Evolutionary conservation across 441 rosid genomes (phyloP), one percentile per base, ranked within the genome.

Genomic region (Eutrema salsugineum): DNA sequence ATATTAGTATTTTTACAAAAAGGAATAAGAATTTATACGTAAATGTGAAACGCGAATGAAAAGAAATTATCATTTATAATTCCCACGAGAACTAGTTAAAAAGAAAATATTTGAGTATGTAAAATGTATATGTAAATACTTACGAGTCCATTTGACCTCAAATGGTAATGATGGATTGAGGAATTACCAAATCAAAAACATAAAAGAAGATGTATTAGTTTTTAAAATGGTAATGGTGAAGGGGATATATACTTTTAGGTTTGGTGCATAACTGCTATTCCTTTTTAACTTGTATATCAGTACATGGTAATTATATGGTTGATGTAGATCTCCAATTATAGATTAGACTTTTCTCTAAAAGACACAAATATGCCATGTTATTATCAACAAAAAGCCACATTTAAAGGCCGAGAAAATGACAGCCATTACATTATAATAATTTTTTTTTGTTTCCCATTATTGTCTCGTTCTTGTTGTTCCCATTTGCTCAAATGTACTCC

Each of bases 361-460:
- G 79, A 76, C 71, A 63, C 71, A 56, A 76, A 76, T 68, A 63
- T 69, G 79, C 71, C 71, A 42, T 56, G 79, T 76, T 46, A 76
- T 63, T 76, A 69, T 76, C 75, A 76, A 63, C 71, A 48, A 76
- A 75, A 76, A 76, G 79, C 75, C 79, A 69, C 75, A 76, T 76
- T 69, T 69, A 76, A 76, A 76, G 79, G 75, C 75, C 30, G 24
- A 47, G 79, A 76, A 54, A 76, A 76, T 56, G 79, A 76, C 66
- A 76, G 28, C 79, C 79, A 76, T 56, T 63, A 69, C 75, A 76
- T 55, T 76, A 75, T 68, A 63, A 63, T 62, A 36, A 6, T 60
- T 51, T 59, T 19, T 1, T 5, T 32, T 49, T 46, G 15, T 2
- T 7, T 14, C n/a, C 17, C 50, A 24, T 61, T 68, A 47, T 53